Conservation (phyloP, 2,329 filamentous ascomycete species). For the Aspergillus uvarum region DNA sequence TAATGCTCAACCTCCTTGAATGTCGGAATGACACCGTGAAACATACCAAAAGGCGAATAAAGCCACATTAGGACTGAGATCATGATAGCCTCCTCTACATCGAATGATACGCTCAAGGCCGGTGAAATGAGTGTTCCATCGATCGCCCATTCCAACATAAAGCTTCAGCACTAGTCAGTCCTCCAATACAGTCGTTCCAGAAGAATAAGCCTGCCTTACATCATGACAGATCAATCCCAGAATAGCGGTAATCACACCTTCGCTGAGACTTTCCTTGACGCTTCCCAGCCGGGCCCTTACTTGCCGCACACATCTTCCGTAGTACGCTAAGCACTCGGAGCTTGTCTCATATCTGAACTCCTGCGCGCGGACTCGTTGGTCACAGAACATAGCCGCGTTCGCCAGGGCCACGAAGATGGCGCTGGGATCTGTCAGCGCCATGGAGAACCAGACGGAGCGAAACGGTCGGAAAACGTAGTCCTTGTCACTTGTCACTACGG, state of each 20-base stretch:
- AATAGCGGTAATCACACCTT: constrained; percentile 5
- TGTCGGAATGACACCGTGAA: not conserved
- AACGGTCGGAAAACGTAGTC: constrained; percentile 28
- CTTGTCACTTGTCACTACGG: constrained; percentile 2
- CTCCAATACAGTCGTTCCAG: no score
- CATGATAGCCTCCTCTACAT: constrained; percentile 19
- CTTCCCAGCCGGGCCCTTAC: constrained; percentile 20
- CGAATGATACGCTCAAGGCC: constrained; percentile 21
- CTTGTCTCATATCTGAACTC: constrained; percentile 22
- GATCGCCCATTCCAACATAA: constrained; percentile 22
- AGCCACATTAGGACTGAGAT: constrained; percentile 6
- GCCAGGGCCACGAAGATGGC: constrained; percentile 26
- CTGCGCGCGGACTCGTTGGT: constrained; percentile 17
- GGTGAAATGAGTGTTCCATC: constrained; percentile 22
- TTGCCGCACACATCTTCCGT: constrained; percentile 21
- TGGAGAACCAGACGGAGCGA: constrained; percentile 28
- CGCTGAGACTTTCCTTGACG: constrained; percentile 16
- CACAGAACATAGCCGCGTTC: constrained; percentile 28
- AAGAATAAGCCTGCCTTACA: not conserved
- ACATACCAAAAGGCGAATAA: not conserved
- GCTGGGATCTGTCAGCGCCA: constrained; percentile 24
- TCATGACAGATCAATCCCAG: constrained; percentile 4
- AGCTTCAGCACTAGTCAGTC: not conserved
- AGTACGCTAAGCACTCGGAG: constrained; percentile 22
- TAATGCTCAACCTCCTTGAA: not conserved